phyloP scores from a whole-genome alignment of 2,329 filamentous ascomycete species.

The Ceratocystis eucalypticola region DNA sequence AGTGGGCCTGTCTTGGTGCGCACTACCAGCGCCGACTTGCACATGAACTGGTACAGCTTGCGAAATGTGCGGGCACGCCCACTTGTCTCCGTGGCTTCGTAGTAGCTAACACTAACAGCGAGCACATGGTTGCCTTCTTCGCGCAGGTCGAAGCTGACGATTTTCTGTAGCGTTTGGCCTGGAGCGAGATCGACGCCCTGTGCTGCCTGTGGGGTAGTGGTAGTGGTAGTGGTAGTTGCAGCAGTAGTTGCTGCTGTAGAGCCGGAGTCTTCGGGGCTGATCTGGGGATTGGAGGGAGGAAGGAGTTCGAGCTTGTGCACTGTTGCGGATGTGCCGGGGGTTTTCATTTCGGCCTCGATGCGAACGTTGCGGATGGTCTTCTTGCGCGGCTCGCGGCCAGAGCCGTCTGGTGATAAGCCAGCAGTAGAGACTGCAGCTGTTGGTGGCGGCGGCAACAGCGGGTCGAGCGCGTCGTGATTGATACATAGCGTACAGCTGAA shows the following conservation, averaged over 20 bases:
- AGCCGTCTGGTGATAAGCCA: conserved; percentile 12
- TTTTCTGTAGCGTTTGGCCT: conserved; percentile 61
- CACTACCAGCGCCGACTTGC: conserved; percentile 78
- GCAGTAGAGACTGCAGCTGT: conserved; percentile 11
- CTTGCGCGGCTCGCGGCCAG: conserved; percentile 19
- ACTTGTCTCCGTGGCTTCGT: conserved; percentile 61
- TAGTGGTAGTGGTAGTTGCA: conserved; percentile 31
- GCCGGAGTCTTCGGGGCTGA: conserved; percentile 17
- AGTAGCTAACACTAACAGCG: conserved; percentile 87
- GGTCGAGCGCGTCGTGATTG: conserved; percentile 58
- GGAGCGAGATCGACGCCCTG: conserved; percentile 39
- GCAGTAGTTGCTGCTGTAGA: conserved; percentile 22
- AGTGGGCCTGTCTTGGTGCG: conserved; percentile 71
- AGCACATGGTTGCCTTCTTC: conserved; percentile 91
- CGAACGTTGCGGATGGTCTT: conserved; percentile 59
- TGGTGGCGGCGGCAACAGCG: conserved; percentile 22
- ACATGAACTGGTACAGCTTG: conserved; percentile 93
- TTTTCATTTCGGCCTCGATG: conserved; percentile 91
- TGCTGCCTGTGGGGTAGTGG: conserved; percentile 35
- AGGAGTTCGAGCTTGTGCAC: conserved; percentile 56
- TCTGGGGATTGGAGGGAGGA: conserved; percentile 21
- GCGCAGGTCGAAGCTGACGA: conserved; percentile 75
- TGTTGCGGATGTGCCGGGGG: conserved; percentile 43
- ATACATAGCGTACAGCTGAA: conserved; percentile 91
- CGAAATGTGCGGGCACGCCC: conserved; percentile 72